These are phyloP conservation scores for Linum trigynum DNA, from an alignment of 345 rosid genomes.

Conservation along the genomic window DNA sequence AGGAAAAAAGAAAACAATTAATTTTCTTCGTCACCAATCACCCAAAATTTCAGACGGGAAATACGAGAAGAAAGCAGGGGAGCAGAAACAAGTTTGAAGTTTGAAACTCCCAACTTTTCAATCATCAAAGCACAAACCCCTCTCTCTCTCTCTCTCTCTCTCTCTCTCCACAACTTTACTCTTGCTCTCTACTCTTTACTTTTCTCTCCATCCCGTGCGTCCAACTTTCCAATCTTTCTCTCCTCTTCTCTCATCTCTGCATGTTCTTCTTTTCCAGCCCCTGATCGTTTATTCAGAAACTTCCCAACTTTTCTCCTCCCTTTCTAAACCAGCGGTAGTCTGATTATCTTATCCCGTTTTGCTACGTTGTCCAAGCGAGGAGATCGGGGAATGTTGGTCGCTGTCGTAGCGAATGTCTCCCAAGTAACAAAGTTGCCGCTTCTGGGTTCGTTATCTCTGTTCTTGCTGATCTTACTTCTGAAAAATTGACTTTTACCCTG, in stretches of 20 bases:
- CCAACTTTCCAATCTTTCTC: not conserved
- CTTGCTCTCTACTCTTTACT: not conserved
- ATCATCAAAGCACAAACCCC: too few relatives aligned
- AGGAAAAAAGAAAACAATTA: too few relatives aligned
- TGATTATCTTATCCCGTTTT: too few relatives aligned
- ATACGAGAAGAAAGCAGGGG: not conserved
- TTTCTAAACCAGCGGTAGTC: too few relatives aligned
- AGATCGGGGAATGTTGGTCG: too few relatives aligned
- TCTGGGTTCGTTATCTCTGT: conserved; percentile 3
- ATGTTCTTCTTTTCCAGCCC: not conserved
- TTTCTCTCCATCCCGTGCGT: not conserved
- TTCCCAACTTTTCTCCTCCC: too few relatives aligned
- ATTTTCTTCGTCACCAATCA: not conserved
- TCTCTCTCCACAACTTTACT: not conserved
- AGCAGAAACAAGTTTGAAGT: not conserved
- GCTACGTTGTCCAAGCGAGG: too few relatives aligned
- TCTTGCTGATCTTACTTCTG: conserved; percentile 16
- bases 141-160: not conserved
- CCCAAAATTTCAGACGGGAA: not conserved
- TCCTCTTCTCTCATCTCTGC: not conserved
- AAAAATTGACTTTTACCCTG: conserved; percentile 10
- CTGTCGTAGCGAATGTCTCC: too few relatives aligned
- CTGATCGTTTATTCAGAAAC: too few relatives aligned
- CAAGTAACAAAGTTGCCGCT: too few relatives aligned
- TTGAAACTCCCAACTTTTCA: not conserved